Percentiles rank a stretch among this genome's conserved stretches.
These are phyloP conservation scores for Takakia lepidozioides DNA, from an alignment of 225 moss, liverwort and hornwort species.

Conservation along the genomic window DNA sequence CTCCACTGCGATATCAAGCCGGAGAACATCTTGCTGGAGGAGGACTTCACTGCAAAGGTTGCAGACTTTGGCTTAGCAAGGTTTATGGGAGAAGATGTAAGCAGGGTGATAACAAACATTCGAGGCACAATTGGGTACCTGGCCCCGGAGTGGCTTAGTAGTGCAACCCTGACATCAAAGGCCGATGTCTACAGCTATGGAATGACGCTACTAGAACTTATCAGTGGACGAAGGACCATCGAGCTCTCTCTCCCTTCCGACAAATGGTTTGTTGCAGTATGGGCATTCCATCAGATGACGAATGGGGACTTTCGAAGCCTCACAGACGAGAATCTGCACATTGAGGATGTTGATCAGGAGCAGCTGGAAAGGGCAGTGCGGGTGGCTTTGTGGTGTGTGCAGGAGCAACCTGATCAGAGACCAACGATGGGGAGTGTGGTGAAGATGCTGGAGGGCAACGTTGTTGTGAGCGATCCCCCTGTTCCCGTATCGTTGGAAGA, in stretches of 20 bases:
- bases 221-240: conserved; percentile 23
- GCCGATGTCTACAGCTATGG: conserved; percentile 76
- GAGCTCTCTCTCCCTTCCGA: conserved; percentile 2
- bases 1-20: no score
- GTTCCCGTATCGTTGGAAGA: no score
- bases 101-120: conserved; percentile 40
- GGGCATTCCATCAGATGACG: not conserved
- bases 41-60: no score
- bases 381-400: conserved; percentile 18
- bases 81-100: conserved; percentile 50
- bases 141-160: conserved; percentile 60
- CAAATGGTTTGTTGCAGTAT: no score
- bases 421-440: conserved; percentile 15
- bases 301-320: conserved; percentile 1
- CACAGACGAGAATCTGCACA: conserved; percentile 9
- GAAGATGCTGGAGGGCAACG: conserved; percentile 12
- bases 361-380: not conserved
- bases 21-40: no score
- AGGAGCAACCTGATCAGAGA: conserved; percentile 18
- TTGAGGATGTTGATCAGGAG: not conserved
- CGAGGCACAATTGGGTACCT: conserved; percentile 62
- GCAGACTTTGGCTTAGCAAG: conserved; percentile 42
- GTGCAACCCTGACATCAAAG: conserved; percentile 48
- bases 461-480: no score
- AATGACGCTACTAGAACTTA: conserved; percentile 54